phyloP scores from a whole-genome alignment of 768 basidiomycete genomes.

The Strobilomyces confusus region DNA sequence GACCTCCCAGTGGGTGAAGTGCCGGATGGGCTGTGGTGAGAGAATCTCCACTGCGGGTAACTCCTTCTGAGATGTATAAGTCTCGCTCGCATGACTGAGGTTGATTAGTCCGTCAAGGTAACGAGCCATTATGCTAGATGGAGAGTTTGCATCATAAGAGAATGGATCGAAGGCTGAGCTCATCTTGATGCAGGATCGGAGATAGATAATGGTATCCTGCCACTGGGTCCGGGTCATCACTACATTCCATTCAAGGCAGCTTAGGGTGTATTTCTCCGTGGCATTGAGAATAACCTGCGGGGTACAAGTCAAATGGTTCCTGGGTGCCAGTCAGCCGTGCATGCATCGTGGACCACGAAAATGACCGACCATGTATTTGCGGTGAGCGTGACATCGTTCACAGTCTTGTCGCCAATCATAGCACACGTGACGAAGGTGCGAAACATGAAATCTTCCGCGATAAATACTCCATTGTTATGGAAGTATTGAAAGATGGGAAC shows the following conservation, averaged over 20 bases:
- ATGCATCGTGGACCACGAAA: neutral
- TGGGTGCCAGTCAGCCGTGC: constrained; percentile 10
- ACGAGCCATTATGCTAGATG: constrained; percentile 14
- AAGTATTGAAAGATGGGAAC: constrained; percentile 30
- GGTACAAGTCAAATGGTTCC: constrained; percentile 21
- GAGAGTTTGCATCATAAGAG: constrained; percentile 12
- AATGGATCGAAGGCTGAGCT: constrained; percentile 25
- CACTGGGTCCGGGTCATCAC: constrained; percentile 18
- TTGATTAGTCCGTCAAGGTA: constrained; percentile 20
- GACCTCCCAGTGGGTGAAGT: constrained; percentile 6
- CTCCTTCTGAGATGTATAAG: neutral
- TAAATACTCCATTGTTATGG: constrained; percentile 22
- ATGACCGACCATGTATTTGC: constrained; percentile 29
- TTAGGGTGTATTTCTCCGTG: constrained; percentile 20
- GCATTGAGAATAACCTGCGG: constrained; percentile 22
- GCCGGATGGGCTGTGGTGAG: constrained; percentile 14
- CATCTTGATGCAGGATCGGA: constrained; percentile 26
- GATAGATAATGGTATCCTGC: constrained; percentile 20
- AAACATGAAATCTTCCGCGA: constrained; percentile 34
- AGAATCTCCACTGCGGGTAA: constrained; percentile 4
- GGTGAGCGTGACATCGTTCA: constrained; percentile 31
- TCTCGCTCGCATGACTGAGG: constrained; percentile 3
- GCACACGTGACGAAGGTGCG: constrained; percentile 33
- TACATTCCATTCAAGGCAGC: constrained; percentile 22
- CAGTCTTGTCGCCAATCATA: constrained; percentile 33